phyloP scores from a whole-genome alignment of 1,284 basidiomycete genomes.

The Cryptococcus sp. region DNA sequence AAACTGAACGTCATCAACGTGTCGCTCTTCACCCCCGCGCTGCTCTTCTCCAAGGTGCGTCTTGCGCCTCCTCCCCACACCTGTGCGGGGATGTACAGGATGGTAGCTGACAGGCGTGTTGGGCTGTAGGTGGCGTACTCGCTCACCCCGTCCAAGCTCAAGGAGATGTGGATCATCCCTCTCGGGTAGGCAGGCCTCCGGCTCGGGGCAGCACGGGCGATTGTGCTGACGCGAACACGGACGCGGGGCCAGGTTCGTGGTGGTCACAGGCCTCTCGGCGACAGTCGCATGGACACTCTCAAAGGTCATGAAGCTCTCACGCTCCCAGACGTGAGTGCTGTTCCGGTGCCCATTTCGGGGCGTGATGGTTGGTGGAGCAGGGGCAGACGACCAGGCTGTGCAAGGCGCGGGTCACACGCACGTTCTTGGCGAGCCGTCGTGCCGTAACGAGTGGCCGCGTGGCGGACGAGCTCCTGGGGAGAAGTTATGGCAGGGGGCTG shows the following conservation, averaged over 20 bases:
- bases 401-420: not conserved
- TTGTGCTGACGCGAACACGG: not conserved
- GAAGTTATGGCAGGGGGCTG: too few species aligned
- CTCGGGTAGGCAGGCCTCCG: slow-evolving; percentile 63
- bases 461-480: too few species aligned
- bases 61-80: too few species aligned
- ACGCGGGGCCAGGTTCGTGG: slow-evolving; percentile 54
- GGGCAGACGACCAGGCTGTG: too few species aligned
- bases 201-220: not conserved
- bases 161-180: slow-evolving; percentile 88
- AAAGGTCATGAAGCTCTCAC: slow-evolving; percentile 47
- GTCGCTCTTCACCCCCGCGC: slow-evolving; percentile 84
- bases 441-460: too few species aligned
- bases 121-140: slow-evolving; percentile 47
- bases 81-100: too few species aligned
- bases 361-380: too few species aligned
- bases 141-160: slow-evolving; percentile 63
- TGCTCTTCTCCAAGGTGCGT: slow-evolving; percentile 90
- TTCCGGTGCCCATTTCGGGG: too few species aligned
- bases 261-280: slow-evolving; percentile 64
- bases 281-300: slow-evolving; percentile 49
- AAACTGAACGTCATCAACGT: slow-evolving; percentile 57
- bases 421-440: not conserved
- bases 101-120: not conserved
- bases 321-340: slow-evolving; percentile 47